Evolutionary conservation across 495 filamentous ascomycete species (phyloP).

Genomic region (Podospora conica): DNA sequence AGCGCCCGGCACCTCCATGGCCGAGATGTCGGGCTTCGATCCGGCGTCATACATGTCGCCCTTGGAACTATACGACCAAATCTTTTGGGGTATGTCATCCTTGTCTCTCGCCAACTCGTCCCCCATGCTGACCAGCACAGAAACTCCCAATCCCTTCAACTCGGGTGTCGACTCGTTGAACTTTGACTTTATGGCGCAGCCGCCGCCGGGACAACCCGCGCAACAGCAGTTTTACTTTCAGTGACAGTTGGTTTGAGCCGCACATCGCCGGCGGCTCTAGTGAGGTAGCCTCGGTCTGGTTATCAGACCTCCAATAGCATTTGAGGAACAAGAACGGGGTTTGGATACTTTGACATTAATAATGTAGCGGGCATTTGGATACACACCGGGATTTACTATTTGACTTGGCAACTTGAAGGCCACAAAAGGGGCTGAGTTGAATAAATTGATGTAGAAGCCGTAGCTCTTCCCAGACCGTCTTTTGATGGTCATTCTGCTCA

Average conservation of each 20-base stretch:
- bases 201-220: conserved; percentile 41
- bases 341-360: background rate
- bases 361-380: background rate
- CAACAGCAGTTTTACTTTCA: conserved; percentile 45
- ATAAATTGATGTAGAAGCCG: background rate
- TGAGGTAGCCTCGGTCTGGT: background rate
- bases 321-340: background rate
- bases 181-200: conserved; percentile 46
- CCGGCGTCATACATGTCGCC: conserved; percentile 45
- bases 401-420: too few relatives aligned
- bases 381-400: too few relatives aligned
- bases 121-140: conserved; percentile 18
- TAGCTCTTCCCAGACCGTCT: too few relatives aligned
- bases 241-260: conserved; percentile 7
- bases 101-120: background rate
- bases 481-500: too few relatives aligned
- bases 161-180: conserved; percentile 43
- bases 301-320: background rate
- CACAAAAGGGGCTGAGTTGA: background rate
- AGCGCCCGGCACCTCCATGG: conserved; percentile 19
- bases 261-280: background rate
- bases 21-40: conserved; percentile 38
- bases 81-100: conserved; percentile 49
- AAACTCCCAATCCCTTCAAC: conserved; percentile 46
- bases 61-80: conserved; percentile 54